These are phyloP conservation scores for Fraxinus nigra DNA, from an alignment of 305 asterid species.

Conservation along the genomic window DNA sequence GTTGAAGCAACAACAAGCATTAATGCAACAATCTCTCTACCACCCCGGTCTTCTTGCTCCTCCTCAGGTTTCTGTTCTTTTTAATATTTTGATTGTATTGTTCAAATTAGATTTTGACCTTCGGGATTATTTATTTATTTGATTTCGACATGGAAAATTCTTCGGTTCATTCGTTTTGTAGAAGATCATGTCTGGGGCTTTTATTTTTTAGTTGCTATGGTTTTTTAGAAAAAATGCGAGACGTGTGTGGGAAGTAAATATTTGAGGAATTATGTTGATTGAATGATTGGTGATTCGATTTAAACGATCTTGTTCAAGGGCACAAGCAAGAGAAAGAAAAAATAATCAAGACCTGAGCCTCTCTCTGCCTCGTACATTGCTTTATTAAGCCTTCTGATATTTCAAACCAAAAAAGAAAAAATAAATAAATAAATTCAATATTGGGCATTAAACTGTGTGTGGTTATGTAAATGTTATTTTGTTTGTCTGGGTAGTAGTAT, in stretches of 20 bases:
- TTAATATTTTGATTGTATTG: background rate
- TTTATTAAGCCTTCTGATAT: background rate
- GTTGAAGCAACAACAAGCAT: constrained; percentile 45
- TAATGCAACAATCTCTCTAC: constrained; percentile 59
- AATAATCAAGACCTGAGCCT: background rate
- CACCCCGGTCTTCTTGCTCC: constrained; percentile 56
- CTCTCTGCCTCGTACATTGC: background rate
- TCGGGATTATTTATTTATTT: background rate
- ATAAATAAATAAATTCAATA: background rate
- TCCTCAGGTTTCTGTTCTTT: constrained; percentile 40
- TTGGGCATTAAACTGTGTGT: constrained; percentile 2
- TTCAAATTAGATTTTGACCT: background rate
- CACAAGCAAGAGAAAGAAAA: background rate
- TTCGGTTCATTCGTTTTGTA: background rate
- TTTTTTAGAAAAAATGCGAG: background rate
- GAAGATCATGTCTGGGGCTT: constrained; percentile 2
- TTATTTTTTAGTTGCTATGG: background rate
- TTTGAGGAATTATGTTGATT: background rate
- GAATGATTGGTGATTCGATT: constrained; percentile 1
- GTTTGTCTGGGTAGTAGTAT: background rate
- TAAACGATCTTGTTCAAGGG: background rate
- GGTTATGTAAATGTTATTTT: background rate
- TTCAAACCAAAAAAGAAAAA: background rate
- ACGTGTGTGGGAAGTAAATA: background rate
- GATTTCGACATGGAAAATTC: background rate